These are phyloP conservation scores for Brasilioporus rufonigricans DNA, from an alignment of 768 basidiomycete genomes.

Conservation along the genomic window DNA sequence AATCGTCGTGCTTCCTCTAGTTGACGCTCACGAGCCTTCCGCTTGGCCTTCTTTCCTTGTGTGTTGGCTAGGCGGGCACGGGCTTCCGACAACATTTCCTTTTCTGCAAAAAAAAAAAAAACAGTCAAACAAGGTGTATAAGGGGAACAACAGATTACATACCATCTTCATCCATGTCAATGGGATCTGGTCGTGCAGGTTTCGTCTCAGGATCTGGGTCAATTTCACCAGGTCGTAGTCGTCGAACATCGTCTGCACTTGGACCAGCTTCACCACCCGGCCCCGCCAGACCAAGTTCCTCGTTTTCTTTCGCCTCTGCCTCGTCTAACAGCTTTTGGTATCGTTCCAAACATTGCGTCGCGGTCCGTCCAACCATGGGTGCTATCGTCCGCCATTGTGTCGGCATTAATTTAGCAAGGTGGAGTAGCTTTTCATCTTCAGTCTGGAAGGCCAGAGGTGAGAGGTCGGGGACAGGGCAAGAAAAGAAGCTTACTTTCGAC, in stretches of 20 bases:
- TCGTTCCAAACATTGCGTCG: conserved; percentile 95
- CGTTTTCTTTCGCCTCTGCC: conserved; percentile 94
- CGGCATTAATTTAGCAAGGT: conserved; percentile 98
- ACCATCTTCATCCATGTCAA: conserved; percentile 99
- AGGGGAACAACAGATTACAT: conserved; percentile 20
- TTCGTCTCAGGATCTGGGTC: conserved; percentile 99
- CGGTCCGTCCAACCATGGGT: conserved; percentile 96
- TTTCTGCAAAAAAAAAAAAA: conserved; percentile 53
- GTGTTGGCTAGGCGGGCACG: conserved; percentile 97
- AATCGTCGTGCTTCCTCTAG: conserved; percentile 93
- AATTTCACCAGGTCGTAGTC: conserved; percentile 92
- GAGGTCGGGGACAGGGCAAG: background rate
- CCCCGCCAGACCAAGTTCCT: conserved; percentile 88
- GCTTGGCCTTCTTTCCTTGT: conserved; percentile 98
- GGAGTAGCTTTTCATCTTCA: conserved; percentile 97
- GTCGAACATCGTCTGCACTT: conserved; percentile 88
- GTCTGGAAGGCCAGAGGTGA: conserved; percentile 46
- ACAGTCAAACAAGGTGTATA: background rate
- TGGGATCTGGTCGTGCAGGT: conserved; percentile 96
- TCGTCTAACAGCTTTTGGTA: conserved; percentile 98
- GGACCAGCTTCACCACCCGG: conserved; percentile 78
- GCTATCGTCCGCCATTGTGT: conserved; percentile 99
- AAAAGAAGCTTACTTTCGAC: conserved; percentile 71
- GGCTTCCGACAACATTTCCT: conserved; percentile 99
- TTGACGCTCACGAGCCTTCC: conserved; percentile 96